Percentiles rank a stretch among this genome's conserved stretches.
Evolutionary conservation across 2,329 filamentous ascomycete genomes (phyloP).

Genomic region (Thelonectria rubi): DNA sequence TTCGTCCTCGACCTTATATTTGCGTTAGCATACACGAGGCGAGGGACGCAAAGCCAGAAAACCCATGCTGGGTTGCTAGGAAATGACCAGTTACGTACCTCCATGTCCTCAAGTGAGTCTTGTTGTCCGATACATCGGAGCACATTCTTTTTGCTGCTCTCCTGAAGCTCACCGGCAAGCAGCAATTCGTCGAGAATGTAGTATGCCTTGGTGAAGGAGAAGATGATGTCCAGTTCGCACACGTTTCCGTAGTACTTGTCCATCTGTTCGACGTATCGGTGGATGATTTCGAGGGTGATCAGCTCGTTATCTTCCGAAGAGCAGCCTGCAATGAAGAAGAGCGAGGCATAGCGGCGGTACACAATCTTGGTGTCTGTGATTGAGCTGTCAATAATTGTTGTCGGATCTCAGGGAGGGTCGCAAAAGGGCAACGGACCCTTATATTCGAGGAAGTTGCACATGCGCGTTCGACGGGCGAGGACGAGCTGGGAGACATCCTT

Average conservation of each 20-base stretch:
- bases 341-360: constrained; percentile 96
- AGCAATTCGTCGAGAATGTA: constrained; percentile 98
- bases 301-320: constrained; percentile 97
- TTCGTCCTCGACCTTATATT: constrained; percentile 82
- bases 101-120: constrained; percentile 97
- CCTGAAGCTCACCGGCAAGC: constrained; percentile 94
- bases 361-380: constrained; percentile 92
- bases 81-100: constrained; percentile 73
- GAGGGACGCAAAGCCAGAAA: constrained; percentile 28
- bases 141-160: constrained; percentile 99
- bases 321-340: constrained; percentile 99
- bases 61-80: constrained; percentile 26
- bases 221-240: constrained; percentile 99
- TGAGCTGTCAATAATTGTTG: constrained; percentile 19
- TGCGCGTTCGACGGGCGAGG: constrained; percentile 91
- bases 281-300: constrained; percentile 97
- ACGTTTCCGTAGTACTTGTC: constrained; percentile 99
- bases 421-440: constrained; percentile 73
- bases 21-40: constrained; percentile 44
- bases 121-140: constrained; percentile 95
- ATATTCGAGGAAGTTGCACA: constrained; percentile 99
- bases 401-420: constrained; percentile 7
- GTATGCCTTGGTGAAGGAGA: constrained; percentile 99
- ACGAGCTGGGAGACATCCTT: constrained; percentile 99
- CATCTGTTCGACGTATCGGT: constrained; percentile 99